phyloP scores from a whole-genome alignment of 768 basidiomycete genomes.

The Dioszegia aurantiaca region DNA sequence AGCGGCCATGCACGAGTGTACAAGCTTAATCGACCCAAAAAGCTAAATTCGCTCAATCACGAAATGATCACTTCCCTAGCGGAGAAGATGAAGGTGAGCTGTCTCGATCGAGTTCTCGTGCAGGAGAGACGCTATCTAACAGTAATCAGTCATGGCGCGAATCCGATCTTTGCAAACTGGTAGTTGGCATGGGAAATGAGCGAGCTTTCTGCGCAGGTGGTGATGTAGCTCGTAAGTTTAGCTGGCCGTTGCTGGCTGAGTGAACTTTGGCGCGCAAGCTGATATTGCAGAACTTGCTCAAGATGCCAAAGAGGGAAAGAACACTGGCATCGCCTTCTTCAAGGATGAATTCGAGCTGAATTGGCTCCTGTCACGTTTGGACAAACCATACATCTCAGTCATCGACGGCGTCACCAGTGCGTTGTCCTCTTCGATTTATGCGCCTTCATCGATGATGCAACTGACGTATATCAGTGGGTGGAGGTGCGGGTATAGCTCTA shows the following conservation, averaged over 20 bases:
- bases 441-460: neutral
- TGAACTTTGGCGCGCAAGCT: constrained; percentile 7
- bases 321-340: constrained; percentile 68
- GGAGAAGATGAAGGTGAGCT: constrained; percentile 70
- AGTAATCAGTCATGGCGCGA: constrained; percentile 40
- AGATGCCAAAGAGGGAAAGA: constrained; percentile 37
- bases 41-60: constrained; percentile 77
- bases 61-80: constrained; percentile 71
- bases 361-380: constrained; percentile 57
- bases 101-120: neutral
- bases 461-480: constrained; percentile 68
- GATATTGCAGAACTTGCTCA: constrained; percentile 31
- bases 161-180: constrained; percentile 40
- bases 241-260: neutral
- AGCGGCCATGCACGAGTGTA: constrained; percentile 58
- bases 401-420: constrained; percentile 88
- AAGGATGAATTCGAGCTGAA: constrained; percentile 64
- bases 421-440: constrained; percentile 45
- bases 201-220: constrained; percentile 91
- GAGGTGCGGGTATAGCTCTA: constrained; percentile 82
- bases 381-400: constrained; percentile 84
- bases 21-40: constrained; percentile 72
- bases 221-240: constrained; percentile 75
- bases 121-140: neutral
- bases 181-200: constrained; percentile 54